Base-by-base conservation (phyloP, 1,139 yeast genomes). In the Kodamaea arcana region DNA sequence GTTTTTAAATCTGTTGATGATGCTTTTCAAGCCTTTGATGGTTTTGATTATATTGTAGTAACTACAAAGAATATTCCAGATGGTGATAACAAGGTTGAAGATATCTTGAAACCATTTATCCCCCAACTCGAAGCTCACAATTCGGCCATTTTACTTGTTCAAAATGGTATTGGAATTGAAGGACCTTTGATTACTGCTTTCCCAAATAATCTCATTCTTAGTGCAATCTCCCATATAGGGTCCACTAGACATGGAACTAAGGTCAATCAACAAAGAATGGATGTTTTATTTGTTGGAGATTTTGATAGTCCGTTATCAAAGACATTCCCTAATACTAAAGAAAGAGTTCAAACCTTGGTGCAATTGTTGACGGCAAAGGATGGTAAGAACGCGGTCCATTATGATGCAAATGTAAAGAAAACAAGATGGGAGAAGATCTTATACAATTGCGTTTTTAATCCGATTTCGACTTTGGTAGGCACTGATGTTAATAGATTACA, bases 51-150 rank as follows among this genome's bases (percentile, higher is more conserved):
- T 49, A 66, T 83, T 16, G 65, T 84, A 4, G 72, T 84, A 24
- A 69, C 87, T 30, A 81, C 87, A 30, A 85, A 85, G 52, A 83
- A 81, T 47, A 68, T 83, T 20, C 94, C 94, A 4, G 94, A 84
- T 50, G 58, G 77, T 3, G 65, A 69, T 35, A 62, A 63, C 34
- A 43, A 47, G 4, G 68, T 82, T 34, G 86, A 79, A 46, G 77
- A 80, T 16, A 60, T 83, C 30, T 69, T 82, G 37, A 65, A 56
- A 18, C 78, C 82, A 2, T 84, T 78, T 2, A 74, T 80, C 18
- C 56, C 67, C 8, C 48, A 61, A 4, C 24, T 37, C 24, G 32
- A 37, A 18, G 16, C 29, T 8, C 13, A 16, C 12, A 56, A 61
- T 20, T 34, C 46, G 12, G 34, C 29, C 10, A 39, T 45, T 24